phyloP scores from a whole-genome alignment of 768 basidiomycete species.

The Boletus pseudopeckii region DNA sequence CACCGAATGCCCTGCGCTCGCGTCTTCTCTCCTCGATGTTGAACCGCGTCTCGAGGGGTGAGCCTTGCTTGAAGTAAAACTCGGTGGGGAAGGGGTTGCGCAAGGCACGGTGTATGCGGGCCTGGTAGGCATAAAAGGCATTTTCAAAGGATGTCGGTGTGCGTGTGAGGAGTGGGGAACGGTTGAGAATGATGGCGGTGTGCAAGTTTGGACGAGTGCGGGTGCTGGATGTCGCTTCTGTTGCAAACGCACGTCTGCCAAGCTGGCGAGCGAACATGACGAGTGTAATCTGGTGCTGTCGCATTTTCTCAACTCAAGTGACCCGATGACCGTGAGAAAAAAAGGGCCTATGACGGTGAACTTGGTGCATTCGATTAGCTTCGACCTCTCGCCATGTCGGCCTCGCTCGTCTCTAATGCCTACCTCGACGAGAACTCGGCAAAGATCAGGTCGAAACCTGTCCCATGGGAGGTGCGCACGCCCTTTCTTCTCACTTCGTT shows the following conservation, averaged over 20 bases:
- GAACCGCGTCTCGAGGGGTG: slow-evolving; percentile 79
- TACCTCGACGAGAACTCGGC: slow-evolving; percentile 85
- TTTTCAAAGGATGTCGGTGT: slow-evolving; percentile 70
- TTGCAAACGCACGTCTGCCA: slow-evolving; percentile 41
- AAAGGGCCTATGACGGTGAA: slow-evolving; percentile 9
- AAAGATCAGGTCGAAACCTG: slow-evolving; percentile 86
- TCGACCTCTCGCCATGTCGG: slow-evolving; percentile 48
- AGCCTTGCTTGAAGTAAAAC: slow-evolving; percentile 93
- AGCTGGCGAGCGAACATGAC: slow-evolving; percentile 16
- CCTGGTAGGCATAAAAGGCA: slow-evolving; percentile 81
- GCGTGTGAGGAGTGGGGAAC: slow-evolving; percentile 71
- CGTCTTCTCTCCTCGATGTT: slow-evolving; percentile 69
- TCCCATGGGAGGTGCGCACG: slow-evolving; percentile 88
- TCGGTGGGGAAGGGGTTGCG: slow-evolving; percentile 86
- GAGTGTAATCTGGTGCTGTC: background rate
- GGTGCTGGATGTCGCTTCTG: slow-evolving; percentile 30
- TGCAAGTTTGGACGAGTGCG: slow-evolving; percentile 39
- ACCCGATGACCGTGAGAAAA: slow-evolving; percentile 34
- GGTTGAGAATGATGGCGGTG: slow-evolving; percentile 72
- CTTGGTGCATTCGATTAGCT: background rate
- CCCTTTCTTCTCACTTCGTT: background rate
- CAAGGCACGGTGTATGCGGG: slow-evolving; percentile 77
- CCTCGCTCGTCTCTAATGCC: slow-evolving; percentile 72
- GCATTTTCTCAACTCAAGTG: background rate
- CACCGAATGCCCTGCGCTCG: slow-evolving; percentile 73